Conservation (phyloP, 768 basidiomycete genomes). For the Kwoniella dendrophila region DNA sequence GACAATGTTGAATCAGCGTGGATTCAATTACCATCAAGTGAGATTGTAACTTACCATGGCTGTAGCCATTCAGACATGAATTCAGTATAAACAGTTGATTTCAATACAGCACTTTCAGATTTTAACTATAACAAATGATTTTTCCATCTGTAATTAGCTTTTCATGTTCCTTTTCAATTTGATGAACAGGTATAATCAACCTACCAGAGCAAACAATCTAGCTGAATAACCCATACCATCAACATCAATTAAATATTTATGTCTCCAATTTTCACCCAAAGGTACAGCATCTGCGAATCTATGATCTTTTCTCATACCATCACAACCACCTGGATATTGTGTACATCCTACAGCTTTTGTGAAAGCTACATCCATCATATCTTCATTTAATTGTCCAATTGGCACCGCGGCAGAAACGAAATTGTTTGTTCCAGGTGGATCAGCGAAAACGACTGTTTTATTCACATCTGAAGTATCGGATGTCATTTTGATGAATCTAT, state of each 20-base stretch:
- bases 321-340: slow-evolving; percentile 70
- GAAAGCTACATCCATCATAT: slow-evolving; percentile 86
- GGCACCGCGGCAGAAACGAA: slow-evolving; percentile 69
- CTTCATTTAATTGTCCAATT: slow-evolving; percentile 66
- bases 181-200: too few species aligned
- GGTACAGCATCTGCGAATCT: slow-evolving; percentile 75
- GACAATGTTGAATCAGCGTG: neutral
- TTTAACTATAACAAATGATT: slow-evolving; percentile 61
- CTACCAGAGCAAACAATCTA: slow-evolving; percentile 64
- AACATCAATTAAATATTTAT: slow-evolving; percentile 88
- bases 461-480: slow-evolving; percentile 63
- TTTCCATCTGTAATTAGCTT: neutral
- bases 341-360: slow-evolving; percentile 71
- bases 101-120: slow-evolving; percentile 82
- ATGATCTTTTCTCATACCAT: slow-evolving; percentile 66
- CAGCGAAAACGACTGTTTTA: slow-evolving; percentile 70
- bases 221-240: slow-evolving; percentile 96
- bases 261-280: slow-evolving; percentile 83
- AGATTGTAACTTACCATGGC: slow-evolving; percentile 64
- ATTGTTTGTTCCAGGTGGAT: slow-evolving; percentile 64
- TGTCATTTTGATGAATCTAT: slow-evolving; percentile 75
- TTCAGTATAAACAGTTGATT: slow-evolving; percentile 87
- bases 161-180: too few species aligned
- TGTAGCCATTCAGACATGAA: slow-evolving; percentile 88
- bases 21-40: neutral